Evolutionary conservation across 2,329 filamentous ascomycete species (phyloP), one percentile per base, ranked within the genome.

Genomic region (Neocatenulostroma microsporum): DNA sequence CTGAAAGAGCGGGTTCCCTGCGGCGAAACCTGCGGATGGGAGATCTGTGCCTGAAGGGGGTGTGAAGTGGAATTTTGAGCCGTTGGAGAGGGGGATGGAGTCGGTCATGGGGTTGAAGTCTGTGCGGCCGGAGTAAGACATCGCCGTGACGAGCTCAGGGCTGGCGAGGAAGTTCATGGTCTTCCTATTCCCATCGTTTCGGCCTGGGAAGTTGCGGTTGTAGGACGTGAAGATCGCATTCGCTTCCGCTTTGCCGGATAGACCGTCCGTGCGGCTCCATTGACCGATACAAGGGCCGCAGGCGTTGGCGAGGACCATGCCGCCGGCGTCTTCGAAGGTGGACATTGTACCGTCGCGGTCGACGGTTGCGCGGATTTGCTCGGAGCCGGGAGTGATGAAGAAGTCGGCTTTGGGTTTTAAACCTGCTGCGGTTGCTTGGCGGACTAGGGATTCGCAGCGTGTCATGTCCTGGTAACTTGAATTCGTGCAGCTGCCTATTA

Each of bases 121-220:
- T 15, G 89, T 96, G 36, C 76, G 78, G 36, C 91, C 91, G 27
- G 88, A 82, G 64, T 94, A 98, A 10, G 85, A 77, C 80, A 98
- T 89, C 34, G 91, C 91, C 4, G 91, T 96, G 45, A 98, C 91
- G 40, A 98, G 78, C 64, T 98, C 91, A 5, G 91, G 91, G 0
- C 88, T 95, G 8, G 91, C 89, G 35, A 98, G 76, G 68, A 98
- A 98, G 72, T 96, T 98, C 88, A 96, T 95, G 7, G 91, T 98
- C 27, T 82, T 80, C 15, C 84, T 80, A 69, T 98, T 98, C 45
- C 91, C 91, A 57, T 98, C 91, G 61, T 98, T 98, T 48, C 91
- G 84, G 43, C 86, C 89, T 33, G 84, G 84, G 72, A 98, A 98
- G 68, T 98, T 98, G 43, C 91, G 84, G 73, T 98, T 98, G 70